phyloP scores from a whole-genome alignment of 306 rosid species.

The Vigna mungo region DNA sequence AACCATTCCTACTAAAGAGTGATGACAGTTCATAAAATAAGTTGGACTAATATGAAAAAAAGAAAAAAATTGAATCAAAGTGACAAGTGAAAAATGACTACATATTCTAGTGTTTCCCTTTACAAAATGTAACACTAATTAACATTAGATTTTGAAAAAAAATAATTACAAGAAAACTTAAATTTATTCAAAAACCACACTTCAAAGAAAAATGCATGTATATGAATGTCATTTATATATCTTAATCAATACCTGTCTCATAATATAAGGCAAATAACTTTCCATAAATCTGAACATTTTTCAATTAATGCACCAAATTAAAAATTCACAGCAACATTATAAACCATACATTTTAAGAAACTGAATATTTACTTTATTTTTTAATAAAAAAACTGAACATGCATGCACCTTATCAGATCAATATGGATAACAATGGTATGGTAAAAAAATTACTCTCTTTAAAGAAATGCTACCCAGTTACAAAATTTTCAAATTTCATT shows the following conservation, averaged over 20 bases:
- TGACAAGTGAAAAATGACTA: not conserved
- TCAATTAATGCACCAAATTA: not conserved
- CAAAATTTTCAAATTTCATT: constrained; percentile 4
- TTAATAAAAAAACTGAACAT: not conserved
- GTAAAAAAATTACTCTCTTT: not conserved
- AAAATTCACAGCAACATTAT: not conserved
- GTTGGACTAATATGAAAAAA: too few species aligned
- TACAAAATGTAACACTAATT: not conserved
- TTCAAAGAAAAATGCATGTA: not conserved
- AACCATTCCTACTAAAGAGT: too few species aligned
- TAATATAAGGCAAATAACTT: not conserved
- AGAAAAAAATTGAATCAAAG: too few species aligned
- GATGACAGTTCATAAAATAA: too few species aligned
- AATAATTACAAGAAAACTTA: not conserved
- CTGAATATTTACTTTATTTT: too few species aligned
- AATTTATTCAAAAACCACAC: not conserved
- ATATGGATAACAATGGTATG: not conserved
- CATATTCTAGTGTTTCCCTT: not conserved
- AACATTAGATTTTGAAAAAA: not conserved
- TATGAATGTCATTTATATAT: not conserved
- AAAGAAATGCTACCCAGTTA: not conserved
- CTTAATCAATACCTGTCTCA: not conserved
- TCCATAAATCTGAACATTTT: not conserved
- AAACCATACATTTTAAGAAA: too few species aligned
- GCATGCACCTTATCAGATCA: not conserved